phyloP scores from a whole-genome alignment of 495 filamentous ascomycete species.

The Neurospora sp. region DNA sequence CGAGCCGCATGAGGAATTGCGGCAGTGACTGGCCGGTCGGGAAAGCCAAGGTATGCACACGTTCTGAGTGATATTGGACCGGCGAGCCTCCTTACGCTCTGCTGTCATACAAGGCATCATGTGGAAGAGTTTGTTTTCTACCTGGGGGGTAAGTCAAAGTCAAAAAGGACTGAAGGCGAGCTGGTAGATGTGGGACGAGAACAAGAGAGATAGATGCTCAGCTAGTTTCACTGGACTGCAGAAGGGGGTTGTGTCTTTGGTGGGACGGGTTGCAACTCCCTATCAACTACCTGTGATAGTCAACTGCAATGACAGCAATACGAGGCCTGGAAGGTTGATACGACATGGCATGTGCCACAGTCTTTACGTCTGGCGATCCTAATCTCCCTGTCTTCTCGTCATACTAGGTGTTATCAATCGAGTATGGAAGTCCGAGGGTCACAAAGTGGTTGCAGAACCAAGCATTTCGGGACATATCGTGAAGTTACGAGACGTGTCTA shows the following conservation, averaged over 20 bases:
- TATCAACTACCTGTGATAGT: not conserved
- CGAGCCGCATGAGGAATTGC: not conserved
- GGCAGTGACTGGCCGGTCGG: not conserved
- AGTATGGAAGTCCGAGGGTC: not conserved
- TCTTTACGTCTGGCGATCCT: not conserved
- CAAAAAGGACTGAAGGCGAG: not conserved
- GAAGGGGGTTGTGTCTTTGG: not conserved
- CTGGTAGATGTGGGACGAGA: not conserved
- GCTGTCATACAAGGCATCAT: fast-evolving
- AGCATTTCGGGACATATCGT: not conserved
- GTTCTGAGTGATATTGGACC: not conserved
- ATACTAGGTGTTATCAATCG: not conserved
- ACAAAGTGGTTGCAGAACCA: not conserved
- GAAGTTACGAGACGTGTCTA: not conserved
- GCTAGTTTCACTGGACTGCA: not conserved
- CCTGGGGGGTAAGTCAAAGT: not conserved
- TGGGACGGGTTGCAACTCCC: not conserved
- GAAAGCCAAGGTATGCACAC: not conserved
- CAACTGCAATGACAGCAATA: not conserved
- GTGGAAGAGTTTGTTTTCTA: not conserved
- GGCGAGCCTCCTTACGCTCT: not conserved
- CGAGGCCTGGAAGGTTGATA: not conserved
- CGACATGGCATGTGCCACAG: not conserved
- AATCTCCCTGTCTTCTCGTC: not conserved
- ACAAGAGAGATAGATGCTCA: not conserved